These are phyloP conservation scores for Taiwanofungus camphoratus DNA, from an alignment of 1,284 basidiomycete species.

Conservation along the genomic window DNA sequence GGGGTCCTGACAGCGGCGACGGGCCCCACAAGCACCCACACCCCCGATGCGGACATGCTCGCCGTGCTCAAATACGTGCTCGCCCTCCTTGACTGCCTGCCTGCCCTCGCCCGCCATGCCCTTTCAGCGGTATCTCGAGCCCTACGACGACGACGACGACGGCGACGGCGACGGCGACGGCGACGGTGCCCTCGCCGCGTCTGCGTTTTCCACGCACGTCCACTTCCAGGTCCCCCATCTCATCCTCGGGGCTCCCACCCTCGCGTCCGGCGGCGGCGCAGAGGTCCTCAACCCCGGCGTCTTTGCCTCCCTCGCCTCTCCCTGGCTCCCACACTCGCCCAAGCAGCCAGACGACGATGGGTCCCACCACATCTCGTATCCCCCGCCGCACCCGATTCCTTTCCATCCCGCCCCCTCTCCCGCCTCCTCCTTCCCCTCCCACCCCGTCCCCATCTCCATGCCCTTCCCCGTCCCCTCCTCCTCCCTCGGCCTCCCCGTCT, in stretches of 20 bases:
- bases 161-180: neutral
- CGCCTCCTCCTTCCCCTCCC: slow-evolving; percentile 8
- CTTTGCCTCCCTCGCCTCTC: slow-evolving; percentile 16
- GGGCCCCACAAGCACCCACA: no score
- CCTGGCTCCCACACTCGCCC: slow-evolving; percentile 47
- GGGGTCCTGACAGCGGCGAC: no score
- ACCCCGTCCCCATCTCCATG: slow-evolving; percentile 5
- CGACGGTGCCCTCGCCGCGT: slow-evolving; percentile 12
- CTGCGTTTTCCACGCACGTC: slow-evolving; percentile 28
- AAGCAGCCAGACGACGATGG: slow-evolving; percentile 23
- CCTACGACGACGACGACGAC: neutral
- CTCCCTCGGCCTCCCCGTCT: slow-evolving; percentile 39
- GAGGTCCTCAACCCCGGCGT: slow-evolving; percentile 49
- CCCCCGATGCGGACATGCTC: no score
- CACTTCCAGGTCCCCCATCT: slow-evolving; percentile 61
- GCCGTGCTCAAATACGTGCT: neutral
- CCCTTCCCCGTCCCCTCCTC: slow-evolving; percentile 21
- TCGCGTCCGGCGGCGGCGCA: slow-evolving; percentile 63
- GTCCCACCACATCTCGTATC: neutral
- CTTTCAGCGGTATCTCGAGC: slow-evolving; percentile 8
- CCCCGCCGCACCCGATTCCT: slow-evolving; percentile 7
- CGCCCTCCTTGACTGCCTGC: neutral
- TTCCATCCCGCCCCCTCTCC: slow-evolving; percentile 5
- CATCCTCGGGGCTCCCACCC: slow-evolving; percentile 48
- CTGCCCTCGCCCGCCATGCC: slow-evolving; percentile 4